phyloP scores from a whole-genome alignment of 495 filamentous ascomycete species.

The Penicillium samsonianum region DNA sequence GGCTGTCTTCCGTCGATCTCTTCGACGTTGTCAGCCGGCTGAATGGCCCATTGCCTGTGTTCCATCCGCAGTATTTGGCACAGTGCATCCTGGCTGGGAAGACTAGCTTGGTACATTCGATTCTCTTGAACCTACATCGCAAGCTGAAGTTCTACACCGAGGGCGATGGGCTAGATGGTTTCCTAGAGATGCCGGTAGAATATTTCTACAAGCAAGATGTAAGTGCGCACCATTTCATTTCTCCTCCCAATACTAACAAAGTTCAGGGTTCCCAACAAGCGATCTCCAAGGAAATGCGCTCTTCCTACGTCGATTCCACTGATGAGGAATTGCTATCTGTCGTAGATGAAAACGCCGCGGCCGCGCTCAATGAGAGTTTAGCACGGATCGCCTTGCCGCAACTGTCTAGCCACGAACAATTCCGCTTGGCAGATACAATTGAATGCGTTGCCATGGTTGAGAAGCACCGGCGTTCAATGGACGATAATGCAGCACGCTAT shows the following conservation, averaged over 20 bases:
- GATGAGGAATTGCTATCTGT: slow-evolving; percentile 61
- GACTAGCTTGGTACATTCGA: slow-evolving; percentile 66
- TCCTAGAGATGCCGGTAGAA: slow-evolving; percentile 69
- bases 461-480: slow-evolving; percentile 86
- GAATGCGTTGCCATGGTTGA: slow-evolving; percentile 87
- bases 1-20: slow-evolving; percentile 56
- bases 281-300: slow-evolving; percentile 53
- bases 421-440: slow-evolving; percentile 81
- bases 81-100: slow-evolving; percentile 88
- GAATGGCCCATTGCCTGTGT: slow-evolving; percentile 87
- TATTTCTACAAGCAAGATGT: slow-evolving; percentile 67
- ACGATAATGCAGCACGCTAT: slow-evolving; percentile 89
- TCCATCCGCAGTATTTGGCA: slow-evolving; percentile 88
- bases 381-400: slow-evolving; percentile 73
- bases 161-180: slow-evolving; percentile 79
- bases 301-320: slow-evolving; percentile 55
- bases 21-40: slow-evolving; percentile 79
- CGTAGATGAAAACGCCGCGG: slow-evolving; percentile 72
- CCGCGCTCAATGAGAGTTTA: slow-evolving; percentile 74
- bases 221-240: slow-evolving; percentile 18
- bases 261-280: slow-evolving; percentile 38
- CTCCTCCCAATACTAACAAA: slow-evolving; percentile 27
- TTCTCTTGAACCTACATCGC: slow-evolving; percentile 73
- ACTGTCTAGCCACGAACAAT: slow-evolving; percentile 85
- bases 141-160: slow-evolving; percentile 81